Evolutionary conservation across 331 rosid genomes (phyloP).

Genomic region (Malus hybrid): DNA sequence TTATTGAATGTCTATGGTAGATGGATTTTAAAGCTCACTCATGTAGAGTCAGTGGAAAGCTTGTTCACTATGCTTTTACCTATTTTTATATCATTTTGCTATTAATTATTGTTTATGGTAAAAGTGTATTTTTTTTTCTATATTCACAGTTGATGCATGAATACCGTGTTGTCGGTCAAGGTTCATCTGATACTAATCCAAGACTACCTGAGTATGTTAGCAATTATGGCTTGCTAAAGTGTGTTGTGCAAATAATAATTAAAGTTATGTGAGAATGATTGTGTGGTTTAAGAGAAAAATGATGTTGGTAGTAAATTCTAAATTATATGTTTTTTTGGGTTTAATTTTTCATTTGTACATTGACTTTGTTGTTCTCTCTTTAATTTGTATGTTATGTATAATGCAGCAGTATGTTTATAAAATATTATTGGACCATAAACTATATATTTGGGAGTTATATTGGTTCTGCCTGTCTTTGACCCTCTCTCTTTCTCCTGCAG

Average conservation of each 20-base stretch:
- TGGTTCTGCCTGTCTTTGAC: not conserved
- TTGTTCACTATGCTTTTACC: not conserved
- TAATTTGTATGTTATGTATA: not conserved
- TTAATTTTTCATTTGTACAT: not conserved
- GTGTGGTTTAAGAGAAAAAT: not conserved
- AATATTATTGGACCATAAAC: no score
- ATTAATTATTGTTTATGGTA: not conserved
- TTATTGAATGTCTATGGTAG: not conserved
- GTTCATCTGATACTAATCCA: not conserved
- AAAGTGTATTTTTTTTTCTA: not conserved
- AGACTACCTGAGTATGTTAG: not conserved
- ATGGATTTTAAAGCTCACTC: not conserved
- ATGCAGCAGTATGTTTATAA: not conserved
- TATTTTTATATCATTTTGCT: not conserved
- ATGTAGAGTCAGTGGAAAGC: not conserved
- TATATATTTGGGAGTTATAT: not conserved
- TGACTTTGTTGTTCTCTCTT: not conserved
- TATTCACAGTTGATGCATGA: not conserved
- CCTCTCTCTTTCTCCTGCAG: constrained; percentile 29
- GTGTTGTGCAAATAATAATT: not conserved
- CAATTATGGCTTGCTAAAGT: not conserved
- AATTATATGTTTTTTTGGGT: not conserved
- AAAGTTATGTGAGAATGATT: not conserved
- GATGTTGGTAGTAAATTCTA: not conserved
- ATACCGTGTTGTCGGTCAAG: not conserved